Conservation (phyloP, 2,329 filamentous ascomycete species). For the Aspergillus sp. region DNA sequence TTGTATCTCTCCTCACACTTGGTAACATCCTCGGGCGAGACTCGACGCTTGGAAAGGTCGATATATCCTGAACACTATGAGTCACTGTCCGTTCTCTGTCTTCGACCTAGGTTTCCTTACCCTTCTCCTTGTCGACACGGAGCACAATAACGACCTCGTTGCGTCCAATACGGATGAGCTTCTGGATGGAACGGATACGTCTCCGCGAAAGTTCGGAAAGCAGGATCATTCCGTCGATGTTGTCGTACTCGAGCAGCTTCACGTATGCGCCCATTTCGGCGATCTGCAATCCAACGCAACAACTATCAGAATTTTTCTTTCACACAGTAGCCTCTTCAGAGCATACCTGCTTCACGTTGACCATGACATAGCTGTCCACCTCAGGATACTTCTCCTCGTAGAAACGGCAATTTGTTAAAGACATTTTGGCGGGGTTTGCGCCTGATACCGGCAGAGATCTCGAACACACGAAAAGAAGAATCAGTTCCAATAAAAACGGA, state of each 20-base stretch:
- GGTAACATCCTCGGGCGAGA: conserved; percentile 93
- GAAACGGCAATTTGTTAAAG: conserved; percentile 92
- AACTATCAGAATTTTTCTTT: conserved; percentile 10
- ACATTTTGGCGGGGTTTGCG: conserved; percentile 62
- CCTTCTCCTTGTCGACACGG: conserved; percentile 98
- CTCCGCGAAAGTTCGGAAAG: conserved; percentile 94
- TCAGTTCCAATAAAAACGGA: background rate
- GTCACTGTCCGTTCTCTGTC: conserved; percentile 11
- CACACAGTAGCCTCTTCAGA: background rate
- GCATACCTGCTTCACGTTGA: conserved; percentile 91
- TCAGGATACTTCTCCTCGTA: conserved; percentile 97
- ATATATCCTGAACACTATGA: conserved; percentile 64
- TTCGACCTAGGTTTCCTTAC: conserved; percentile 38
- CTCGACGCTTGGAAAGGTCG: conserved; percentile 95
- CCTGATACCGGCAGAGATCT: conserved; percentile 13
- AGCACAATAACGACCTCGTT: conserved; percentile 99
- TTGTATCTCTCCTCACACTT: conserved; percentile 99
- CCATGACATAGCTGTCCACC: conserved; percentile 99
- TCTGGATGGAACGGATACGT: conserved; percentile 98
- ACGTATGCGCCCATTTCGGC: conserved; percentile 99
- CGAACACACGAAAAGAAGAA: background rate
- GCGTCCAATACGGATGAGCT: conserved; percentile 93
- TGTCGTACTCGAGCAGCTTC: conserved; percentile 98
- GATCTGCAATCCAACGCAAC: conserved; percentile 52
- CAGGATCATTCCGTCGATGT: conserved; percentile 99